A percentile compares a stretch with the other conserved stretches of the same genome.
These are phyloP conservation scores for Cyberlindnera xylosilytica DNA, from an alignment of 805 yeast species.

Conservation along the genomic window DNA sequence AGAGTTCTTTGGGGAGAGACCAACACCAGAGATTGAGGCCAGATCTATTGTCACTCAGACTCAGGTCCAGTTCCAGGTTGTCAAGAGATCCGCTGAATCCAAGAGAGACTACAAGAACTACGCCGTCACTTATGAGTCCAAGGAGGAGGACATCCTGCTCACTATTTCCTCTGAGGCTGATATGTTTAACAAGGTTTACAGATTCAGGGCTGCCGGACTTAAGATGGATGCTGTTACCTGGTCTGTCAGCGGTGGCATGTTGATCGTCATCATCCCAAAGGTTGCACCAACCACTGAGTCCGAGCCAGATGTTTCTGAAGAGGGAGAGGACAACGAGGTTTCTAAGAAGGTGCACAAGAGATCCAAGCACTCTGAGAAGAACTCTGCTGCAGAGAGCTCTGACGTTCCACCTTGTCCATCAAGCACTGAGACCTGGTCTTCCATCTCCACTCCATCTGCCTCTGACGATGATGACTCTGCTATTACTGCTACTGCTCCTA, in stretches of 20 bases:
- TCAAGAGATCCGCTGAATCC: conserved; percentile 11
- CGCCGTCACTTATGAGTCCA: conserved; percentile 14
- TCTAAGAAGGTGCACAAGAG: background rate
- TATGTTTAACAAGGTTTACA: conserved; percentile 15
- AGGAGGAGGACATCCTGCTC: conserved; percentile 9
- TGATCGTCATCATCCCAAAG: conserved; percentile 22
- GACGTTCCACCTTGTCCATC: background rate
- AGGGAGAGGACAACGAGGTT: background rate
- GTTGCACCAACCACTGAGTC: no score
- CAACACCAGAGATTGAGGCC: background rate
- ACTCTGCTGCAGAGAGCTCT: background rate
- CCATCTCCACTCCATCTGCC: conserved; percentile 9
- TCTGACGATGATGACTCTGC: conserved; percentile 6
- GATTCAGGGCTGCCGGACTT: conserved; percentile 14
- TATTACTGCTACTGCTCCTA: no score
- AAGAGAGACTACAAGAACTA: conserved; percentile 18
- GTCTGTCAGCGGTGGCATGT: conserved; percentile 9
- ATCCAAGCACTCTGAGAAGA: conserved; percentile 3
- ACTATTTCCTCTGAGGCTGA: conserved; percentile 17
- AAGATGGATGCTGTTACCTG: conserved; percentile 17
- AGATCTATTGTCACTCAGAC: background rate
- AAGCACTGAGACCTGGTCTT: conserved; percentile 6
- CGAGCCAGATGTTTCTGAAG: conserved; percentile 3
- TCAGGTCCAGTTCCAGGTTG: conserved; percentile 15
- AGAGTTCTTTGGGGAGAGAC: background rate